These are phyloP conservation scores for Pyrenophora teres DNA, from an alignment of 2,329 filamentous ascomycete species.

Conservation along the genomic window DNA sequence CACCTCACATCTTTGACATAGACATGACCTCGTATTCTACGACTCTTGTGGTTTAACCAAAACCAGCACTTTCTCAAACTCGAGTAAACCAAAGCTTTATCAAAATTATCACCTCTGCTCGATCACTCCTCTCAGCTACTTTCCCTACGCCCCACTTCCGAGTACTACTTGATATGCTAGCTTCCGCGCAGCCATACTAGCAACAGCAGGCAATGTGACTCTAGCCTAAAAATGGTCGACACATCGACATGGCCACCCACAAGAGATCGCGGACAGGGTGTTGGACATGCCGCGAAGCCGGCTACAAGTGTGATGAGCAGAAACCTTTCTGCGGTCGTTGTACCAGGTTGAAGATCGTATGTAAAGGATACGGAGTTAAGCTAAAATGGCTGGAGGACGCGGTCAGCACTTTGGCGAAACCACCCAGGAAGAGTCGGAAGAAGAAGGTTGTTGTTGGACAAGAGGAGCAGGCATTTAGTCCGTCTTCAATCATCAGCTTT, in stretches of 20 bases:
- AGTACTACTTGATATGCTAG: neutral
- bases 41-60: too few species aligned
- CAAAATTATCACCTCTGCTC: too few species aligned
- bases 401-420: constrained; percentile 15
- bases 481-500: constrained; percentile 20
- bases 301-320: constrained; percentile 42
- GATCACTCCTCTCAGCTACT: too few species aligned
- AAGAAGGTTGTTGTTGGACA: constrained; percentile 13
- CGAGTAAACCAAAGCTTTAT: too few species aligned
- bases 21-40: too few species aligned
- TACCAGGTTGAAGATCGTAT: constrained; percentile 33
- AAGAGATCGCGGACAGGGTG: constrained; percentile 39
- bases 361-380: constrained; percentile 38
- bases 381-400: constrained; percentile 36
- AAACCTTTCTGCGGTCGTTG: constrained; percentile 38
- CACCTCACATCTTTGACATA: neutral
- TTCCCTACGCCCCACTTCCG: too few species aligned
- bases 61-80: too few species aligned
- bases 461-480: constrained; percentile 12
- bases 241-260: constrained; percentile 24
- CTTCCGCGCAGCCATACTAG: neutral
- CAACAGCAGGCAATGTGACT: neutral
- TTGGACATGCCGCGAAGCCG: constrained; percentile 41
- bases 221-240: constrained; percentile 10
- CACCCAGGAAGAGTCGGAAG: constrained; percentile 22